Evolutionary conservation across 768 basidiomycete genomes (phyloP).

Genomic region (Pulveroboletus sp.): DNA sequence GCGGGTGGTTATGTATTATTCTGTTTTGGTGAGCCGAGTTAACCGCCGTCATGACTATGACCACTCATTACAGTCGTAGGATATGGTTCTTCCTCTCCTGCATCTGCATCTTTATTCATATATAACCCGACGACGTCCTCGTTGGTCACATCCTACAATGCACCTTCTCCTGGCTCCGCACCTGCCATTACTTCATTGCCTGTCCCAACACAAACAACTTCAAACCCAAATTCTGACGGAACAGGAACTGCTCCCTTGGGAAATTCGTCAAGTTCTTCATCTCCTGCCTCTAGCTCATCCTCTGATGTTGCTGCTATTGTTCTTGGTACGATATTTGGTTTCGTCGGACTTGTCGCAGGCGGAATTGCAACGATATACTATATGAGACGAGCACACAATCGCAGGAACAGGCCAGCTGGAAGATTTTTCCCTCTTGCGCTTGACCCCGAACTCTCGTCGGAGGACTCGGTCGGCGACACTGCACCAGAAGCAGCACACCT

Average conservation of each 20-base stretch:
- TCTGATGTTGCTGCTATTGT: conserved; percentile 46
- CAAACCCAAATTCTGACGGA: conserved; percentile 6
- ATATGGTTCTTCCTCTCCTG: conserved; percentile 35
- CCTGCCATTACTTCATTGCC: conserved; percentile 34
- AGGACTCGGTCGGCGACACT: conserved; percentile 2
- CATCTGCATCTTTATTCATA: conserved; percentile 52
- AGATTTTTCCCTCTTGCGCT: conserved; percentile 21
- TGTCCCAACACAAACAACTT: conserved; percentile 31
- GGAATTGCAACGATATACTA: conserved; percentile 44
- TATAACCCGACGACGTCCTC: conserved; percentile 41
- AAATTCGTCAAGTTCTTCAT: conserved; percentile 12
- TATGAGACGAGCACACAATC: conserved; percentile 33
- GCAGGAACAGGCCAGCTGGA: background rate
- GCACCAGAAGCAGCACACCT: conserved; percentile 4
- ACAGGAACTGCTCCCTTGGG: conserved; percentile 8
- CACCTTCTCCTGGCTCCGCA: conserved; percentile 29
- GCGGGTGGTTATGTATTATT: conserved; percentile 65
- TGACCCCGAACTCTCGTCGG: conserved; percentile 15
- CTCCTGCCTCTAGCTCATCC: conserved; percentile 10
- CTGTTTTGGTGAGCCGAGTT: conserved; percentile 62
- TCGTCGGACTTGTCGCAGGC: conserved; percentile 50
- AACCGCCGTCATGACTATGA: background rate
- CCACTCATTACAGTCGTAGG: conserved; percentile 30
- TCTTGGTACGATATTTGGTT: conserved; percentile 60
- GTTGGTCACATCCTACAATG: conserved; percentile 43